Conservation (phyloP, 257 asterid genomes). For the Solanum verrucosum region DNA sequence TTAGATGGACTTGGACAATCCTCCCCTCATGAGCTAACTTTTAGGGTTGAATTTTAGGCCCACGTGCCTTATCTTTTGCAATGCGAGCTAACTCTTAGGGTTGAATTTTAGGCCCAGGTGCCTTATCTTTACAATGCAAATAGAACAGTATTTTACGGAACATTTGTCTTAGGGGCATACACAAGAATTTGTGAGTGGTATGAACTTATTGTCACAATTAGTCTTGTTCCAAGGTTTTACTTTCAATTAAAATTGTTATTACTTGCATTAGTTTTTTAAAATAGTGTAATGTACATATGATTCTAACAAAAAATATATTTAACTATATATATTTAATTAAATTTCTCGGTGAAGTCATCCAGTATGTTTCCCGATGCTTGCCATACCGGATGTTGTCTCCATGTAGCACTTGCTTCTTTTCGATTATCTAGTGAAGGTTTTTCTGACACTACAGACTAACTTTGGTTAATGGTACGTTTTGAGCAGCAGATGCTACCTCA, state of each 20-base stretch:
- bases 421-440: background rate
- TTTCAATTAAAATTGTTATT: background rate
- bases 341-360: background rate
- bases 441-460: background rate
- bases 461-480: background rate
- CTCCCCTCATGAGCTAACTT: too few species aligned
- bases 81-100: background rate
- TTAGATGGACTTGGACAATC: too few species aligned
- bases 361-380: background rate
- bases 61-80: too few species aligned
- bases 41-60: too few species aligned
- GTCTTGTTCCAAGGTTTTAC: background rate
- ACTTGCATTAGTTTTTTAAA: background rate
- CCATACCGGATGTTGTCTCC: background rate
- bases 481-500: slow-evolving; percentile 19
- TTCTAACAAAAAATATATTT: background rate
- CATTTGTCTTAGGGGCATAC: background rate
- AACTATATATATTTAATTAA: background rate
- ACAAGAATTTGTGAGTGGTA: background rate
- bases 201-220: background rate
- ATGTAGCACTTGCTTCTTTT: background rate
- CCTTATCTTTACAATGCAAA: background rate
- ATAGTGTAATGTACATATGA: background rate
- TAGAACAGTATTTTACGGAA: background rate
- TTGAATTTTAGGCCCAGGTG: background rate